Evolutionary conservation across 1,284 basidiomycete species (phyloP).

Genomic region (Heliocybe sulcata): DNA sequence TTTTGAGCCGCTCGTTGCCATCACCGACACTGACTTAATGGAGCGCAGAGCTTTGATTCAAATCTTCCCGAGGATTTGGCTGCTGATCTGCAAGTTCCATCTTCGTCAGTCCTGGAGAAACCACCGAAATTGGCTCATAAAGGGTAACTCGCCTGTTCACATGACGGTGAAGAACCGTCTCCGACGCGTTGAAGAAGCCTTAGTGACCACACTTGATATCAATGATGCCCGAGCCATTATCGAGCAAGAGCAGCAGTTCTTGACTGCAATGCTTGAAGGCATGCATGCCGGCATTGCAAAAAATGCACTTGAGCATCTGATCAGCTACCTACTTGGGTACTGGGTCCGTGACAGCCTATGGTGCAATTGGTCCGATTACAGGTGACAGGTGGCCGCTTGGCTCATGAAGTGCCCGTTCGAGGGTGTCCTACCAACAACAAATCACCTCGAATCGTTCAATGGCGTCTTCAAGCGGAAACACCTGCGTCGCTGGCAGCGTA

Average conservation of each 20-base stretch:
- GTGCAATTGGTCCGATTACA: neutral
- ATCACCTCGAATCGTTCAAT: conserved; percentile 27
- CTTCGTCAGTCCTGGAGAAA: conserved; percentile 17
- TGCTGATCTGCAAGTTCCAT: conserved; percentile 18
- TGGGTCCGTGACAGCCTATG: neutral
- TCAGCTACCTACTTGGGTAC: too few species aligned
- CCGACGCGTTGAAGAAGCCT: neutral
- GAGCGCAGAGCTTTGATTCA: conserved; percentile 13
- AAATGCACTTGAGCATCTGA: too few species aligned
- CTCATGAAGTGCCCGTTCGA: conserved; percentile 8
- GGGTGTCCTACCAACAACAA: conserved; percentile 22
- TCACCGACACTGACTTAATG: conserved; percentile 18
- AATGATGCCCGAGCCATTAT: too few species aligned
- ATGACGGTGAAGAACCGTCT: neutral
- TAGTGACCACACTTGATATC: too few species aligned
- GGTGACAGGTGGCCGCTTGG: neutral
- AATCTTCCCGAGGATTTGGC: conserved; percentile 5
- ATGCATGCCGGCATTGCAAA: too few species aligned
- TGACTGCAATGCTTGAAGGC: too few species aligned
- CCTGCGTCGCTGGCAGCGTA: conserved; percentile 12
- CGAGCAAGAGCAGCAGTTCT: too few species aligned
- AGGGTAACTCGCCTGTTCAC: conserved; percentile 6
- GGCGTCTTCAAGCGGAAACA: conserved; percentile 20
- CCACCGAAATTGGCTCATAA: conserved; percentile 10
- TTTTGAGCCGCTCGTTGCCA: conserved; percentile 14